Evolutionary conservation across 768 basidiomycete species (phyloP).

Genomic region (Termitomyces bulborhizus): DNA sequence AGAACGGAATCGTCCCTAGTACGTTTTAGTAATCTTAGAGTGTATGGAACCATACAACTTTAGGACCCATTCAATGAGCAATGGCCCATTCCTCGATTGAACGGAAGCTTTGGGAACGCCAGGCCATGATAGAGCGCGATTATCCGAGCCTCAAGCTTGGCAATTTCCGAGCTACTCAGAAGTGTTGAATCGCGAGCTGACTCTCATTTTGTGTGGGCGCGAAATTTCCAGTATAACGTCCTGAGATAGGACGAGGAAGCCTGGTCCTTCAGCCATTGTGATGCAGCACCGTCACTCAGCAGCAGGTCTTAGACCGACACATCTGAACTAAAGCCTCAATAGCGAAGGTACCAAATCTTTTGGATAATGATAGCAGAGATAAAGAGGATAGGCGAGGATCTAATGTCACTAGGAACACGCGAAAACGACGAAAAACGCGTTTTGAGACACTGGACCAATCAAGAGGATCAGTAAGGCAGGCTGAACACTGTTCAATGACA

Average conservation of each 20-base stretch:
- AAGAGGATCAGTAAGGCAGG: neutral
- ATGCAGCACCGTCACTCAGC: neutral
- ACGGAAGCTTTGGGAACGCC: no score
- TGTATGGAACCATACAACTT: no score
- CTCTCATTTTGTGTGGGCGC: no score
- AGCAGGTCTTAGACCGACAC: neutral
- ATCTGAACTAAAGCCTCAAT: neutral
- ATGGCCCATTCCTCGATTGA: no score
- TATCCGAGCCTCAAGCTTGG: no score
- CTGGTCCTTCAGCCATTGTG: neutral
- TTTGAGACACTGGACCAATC: neutral
- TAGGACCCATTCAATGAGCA: no score
- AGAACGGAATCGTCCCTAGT: no score
- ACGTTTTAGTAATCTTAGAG: no score
- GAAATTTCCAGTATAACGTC: neutral
- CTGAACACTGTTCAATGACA: neutral
- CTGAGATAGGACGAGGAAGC: neutral
- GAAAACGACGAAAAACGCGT: neutral
- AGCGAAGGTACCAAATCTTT: neutral
- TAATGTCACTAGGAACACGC: neutral
- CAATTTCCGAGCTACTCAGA: no score
- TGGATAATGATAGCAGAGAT: neutral
- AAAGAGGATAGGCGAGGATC: no score
- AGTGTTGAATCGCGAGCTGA: no score
- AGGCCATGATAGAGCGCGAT: no score